These are phyloP conservation scores for Pelargonium cotyledonis DNA, from an alignment of 441 rosid genomes.

Conservation along the genomic window DNA sequence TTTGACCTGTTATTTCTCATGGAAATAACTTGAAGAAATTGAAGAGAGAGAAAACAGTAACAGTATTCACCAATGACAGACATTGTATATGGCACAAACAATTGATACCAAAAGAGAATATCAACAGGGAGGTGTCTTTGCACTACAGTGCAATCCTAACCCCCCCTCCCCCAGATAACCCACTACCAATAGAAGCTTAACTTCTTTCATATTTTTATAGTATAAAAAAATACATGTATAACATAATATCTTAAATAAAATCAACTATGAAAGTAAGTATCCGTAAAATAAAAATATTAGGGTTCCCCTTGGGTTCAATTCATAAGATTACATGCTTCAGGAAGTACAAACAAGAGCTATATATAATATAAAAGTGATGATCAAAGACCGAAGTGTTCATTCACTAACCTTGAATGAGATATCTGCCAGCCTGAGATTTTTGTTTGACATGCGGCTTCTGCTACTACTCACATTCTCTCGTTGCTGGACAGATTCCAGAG, in stretches of 20 bases:
- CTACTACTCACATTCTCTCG: conserved; percentile 30
- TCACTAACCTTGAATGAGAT: conserved; percentile 63
- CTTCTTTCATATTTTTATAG: neutral
- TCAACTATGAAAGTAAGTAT: neutral
- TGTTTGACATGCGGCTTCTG: conserved; percentile 33
- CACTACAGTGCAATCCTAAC: conserved; percentile 13
- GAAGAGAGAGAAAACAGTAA: conserved; percentile 17
- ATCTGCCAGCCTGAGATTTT: conserved; percentile 31
- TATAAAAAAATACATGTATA: neutral
- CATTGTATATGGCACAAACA: conserved; percentile 18
- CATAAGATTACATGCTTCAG: conserved; percentile 5
- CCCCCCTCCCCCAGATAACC: too few relatives aligned
- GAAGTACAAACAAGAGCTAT: neutral
- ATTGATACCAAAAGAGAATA: conserved; percentile 14
- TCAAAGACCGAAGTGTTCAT: conserved; percentile 10
- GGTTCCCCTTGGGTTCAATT: neutral
- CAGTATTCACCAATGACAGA: conserved; percentile 14
- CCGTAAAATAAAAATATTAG: neutral
- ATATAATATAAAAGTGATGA: conserved; percentile 9
- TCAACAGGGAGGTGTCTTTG: conserved; percentile 7
- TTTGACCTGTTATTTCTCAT: conserved; percentile 18
- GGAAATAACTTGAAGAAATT: conserved; percentile 19
- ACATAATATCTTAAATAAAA: neutral
- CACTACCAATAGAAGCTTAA: neutral
- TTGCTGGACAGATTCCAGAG: conserved; percentile 29